A percentile compares a stretch with the other conserved stretches of the same genome.
phyloP scores from a whole-genome alignment of 225 moss, liverwort and hornwort genomes.

The Ulota crispa region DNA sequence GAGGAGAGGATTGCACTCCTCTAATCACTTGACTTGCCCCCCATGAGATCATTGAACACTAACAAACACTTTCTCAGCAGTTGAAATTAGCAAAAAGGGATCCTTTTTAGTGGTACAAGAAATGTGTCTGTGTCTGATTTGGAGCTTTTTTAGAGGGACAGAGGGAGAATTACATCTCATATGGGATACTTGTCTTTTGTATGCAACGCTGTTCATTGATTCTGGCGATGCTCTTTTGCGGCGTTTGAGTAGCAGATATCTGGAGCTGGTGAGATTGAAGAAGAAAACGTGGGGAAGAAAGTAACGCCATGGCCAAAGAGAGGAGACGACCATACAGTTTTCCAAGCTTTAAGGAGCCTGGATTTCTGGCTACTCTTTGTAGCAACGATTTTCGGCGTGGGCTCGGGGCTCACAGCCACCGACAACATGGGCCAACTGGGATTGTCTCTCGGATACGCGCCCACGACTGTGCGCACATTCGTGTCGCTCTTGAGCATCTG shows the following conservation, averaged over 20 bases:
- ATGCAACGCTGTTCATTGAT: background rate
- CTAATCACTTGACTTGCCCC: no score
- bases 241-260: background rate
- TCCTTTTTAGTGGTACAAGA: no score
- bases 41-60: no score
- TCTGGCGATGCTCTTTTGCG: background rate
- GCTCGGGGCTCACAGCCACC: conserved; percentile 61
- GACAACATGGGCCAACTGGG: conserved; percentile 79
- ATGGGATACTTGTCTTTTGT: background rate
- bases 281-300: background rate
- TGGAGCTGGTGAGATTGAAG: background rate
- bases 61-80: no score
- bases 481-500: conserved; percentile 73
- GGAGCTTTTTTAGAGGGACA: no score
- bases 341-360: conserved; percentile 38
- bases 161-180: no score
- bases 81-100: no score
- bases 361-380: conserved; percentile 77
- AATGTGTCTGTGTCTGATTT: no score
- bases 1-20: no score
- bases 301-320: conserved; percentile 12
- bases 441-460: conserved; percentile 51
- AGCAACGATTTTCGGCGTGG: conserved; percentile 62
- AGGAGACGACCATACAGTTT: conserved; percentile 61
- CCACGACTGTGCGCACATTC: conserved; percentile 42